Percentiles rank a stretch among this genome's conserved stretches.
Conservation (phyloP, 768 basidiomycete genomes). For the Suillus alpinus region DNA sequence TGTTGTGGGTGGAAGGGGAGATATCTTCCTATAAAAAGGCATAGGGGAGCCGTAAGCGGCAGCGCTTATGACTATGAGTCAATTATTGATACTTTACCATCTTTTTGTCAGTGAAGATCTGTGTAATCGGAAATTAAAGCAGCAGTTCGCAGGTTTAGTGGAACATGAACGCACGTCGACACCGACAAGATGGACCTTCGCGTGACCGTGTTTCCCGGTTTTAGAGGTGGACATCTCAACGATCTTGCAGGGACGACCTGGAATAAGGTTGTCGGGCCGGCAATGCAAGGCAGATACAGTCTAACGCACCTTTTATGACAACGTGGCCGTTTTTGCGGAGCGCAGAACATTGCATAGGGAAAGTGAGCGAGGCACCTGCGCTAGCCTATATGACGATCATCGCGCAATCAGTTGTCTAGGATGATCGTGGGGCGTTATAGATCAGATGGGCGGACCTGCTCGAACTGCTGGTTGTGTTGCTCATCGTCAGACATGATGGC, state of each 20-base stretch:
- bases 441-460: conserved; percentile 52
- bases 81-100: conserved; percentile 51
- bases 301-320: conserved; percentile 78
- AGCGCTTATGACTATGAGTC: conserved; percentile 4
- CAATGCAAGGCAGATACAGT: background rate
- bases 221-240: conserved; percentile 99
- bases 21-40: conserved; percentile 73
- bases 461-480: conserved; percentile 81
- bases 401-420: conserved; percentile 16
- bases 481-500: conserved; percentile 86
- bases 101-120: conserved; percentile 99
- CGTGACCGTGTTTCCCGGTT: conserved; percentile 99
- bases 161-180: conserved; percentile 73
- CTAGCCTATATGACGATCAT: conserved; percentile 44
- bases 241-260: conserved; percentile 95
- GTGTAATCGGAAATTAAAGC: conserved; percentile 14
- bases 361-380: conserved; percentile 77
- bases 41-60: background rate
- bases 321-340: conserved; percentile 92
- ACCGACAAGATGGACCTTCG: conserved; percentile 97
- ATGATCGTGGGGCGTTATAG: conserved; percentile 10
- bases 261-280: conserved; percentile 7
- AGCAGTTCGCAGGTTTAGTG: conserved; percentile 1
- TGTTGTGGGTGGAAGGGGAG: conserved; percentile 97
- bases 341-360: conserved; percentile 94